Conservation (phyloP, 2,329 filamentous ascomycete species). For the Cladosporium oxysporum region DNA sequence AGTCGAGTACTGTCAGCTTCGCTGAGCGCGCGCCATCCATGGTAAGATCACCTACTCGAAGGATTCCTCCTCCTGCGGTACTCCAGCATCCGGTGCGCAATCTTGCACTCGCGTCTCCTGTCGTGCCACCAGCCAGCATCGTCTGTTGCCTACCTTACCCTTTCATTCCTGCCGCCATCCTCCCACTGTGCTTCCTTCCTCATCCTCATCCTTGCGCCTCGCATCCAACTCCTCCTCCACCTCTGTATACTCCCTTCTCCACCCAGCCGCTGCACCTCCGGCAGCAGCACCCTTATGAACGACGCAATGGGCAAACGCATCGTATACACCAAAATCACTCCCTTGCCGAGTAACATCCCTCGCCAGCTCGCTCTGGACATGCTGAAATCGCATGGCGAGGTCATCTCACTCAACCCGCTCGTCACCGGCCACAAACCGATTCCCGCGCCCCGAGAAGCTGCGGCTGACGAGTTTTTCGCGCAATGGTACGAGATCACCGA, state of each 20-base stretch:
- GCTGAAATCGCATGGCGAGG: constrained; percentile 62
- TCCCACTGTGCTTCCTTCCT: constrained; percentile 1
- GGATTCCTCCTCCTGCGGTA: neutral
- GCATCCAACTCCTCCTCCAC: neutral
- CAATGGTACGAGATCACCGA: constrained; percentile 74
- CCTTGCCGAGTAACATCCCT: constrained; percentile 69
- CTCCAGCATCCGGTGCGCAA: neutral
- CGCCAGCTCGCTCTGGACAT: constrained; percentile 72
- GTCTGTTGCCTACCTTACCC: neutral
- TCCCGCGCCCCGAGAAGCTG: constrained; percentile 66
- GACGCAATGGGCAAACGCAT: constrained; percentile 56
- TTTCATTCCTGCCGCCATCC: neutral
- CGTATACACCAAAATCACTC: constrained; percentile 67
- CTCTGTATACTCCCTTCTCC: neutral
- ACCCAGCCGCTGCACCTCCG: neutral
- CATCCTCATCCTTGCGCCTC: neutral
- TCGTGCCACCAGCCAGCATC: constrained; percentile 1
- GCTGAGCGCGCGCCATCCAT: neutral
- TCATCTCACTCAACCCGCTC: constrained; percentile 70
- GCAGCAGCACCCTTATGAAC: constrained; percentile 14
- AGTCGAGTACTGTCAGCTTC: constrained; percentile 8
- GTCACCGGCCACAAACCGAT: constrained; percentile 65
- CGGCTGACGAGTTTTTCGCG: constrained; percentile 70
- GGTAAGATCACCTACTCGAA: constrained; percentile 1
- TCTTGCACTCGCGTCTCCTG: constrained; percentile 6